phyloP scores from a whole-genome alignment of 345 rosid species.

The Eucalyptus tenuipes region DNA sequence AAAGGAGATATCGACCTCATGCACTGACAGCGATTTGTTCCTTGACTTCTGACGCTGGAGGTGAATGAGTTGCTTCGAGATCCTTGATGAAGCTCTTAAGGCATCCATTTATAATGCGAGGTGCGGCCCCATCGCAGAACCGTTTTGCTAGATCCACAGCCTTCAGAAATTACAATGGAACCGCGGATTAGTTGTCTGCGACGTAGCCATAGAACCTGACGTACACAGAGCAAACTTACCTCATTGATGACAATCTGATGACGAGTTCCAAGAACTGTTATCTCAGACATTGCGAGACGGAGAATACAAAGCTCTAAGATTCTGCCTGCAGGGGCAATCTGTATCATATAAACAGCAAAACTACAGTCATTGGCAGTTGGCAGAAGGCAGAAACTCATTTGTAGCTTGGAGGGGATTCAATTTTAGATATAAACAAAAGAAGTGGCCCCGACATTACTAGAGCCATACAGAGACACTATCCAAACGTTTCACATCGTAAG shows the following conservation, averaged over 20 bases:
- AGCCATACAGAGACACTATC: not conserved
- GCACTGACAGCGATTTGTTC: constrained; percentile 3
- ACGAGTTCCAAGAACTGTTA: constrained; percentile 64
- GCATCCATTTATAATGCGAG: constrained; percentile 89
- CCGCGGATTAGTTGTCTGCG: not conserved
- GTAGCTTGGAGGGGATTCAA: not conserved
- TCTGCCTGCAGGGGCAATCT: constrained; percentile 82
- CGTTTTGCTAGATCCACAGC: constrained; percentile 97
- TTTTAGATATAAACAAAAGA: not conserved
- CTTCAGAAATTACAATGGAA: constrained; percentile 15
- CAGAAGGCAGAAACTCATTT: not conserved
- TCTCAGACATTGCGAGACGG: constrained; percentile 93
- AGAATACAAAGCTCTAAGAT: constrained; percentile 88
- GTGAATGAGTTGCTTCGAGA: constrained; percentile 4
- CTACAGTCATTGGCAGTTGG: not conserved
- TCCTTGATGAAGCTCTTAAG: constrained; percentile 76
- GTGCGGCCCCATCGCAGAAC: constrained; percentile 93
- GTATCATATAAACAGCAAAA: not conserved
- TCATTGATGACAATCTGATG: constrained; percentile 95
- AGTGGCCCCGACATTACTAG: not conserved
- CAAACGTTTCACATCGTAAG: not conserved
- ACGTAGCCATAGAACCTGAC: not conserved
- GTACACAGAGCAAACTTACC: constrained; percentile 15
- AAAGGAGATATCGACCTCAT: not conserved
- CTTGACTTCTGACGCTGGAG: constrained; percentile 15